Evolutionary conservation across 495 filamentous ascomycete genomes (phyloP).

Genomic region (Penicillium simplicissimum): DNA sequence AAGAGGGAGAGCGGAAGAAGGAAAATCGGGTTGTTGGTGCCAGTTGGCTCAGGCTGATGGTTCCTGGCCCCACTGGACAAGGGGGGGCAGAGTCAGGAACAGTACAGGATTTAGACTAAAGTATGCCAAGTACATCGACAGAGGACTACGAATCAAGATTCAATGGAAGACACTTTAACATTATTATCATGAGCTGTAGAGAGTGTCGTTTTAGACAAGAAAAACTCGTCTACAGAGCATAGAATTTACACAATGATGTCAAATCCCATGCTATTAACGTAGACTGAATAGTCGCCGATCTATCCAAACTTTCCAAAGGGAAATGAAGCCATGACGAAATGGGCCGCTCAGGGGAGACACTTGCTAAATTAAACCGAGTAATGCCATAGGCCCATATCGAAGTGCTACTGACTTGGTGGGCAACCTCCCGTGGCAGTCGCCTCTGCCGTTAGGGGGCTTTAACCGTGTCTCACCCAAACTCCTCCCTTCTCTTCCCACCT

Average conservation of each 20-base stretch:
- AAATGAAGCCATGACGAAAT: constrained; percentile 17
- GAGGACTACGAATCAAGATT: background rate
- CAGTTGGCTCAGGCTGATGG: background rate
- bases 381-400: too few species aligned
- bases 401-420: background rate
- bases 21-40: background rate
- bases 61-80: constrained; percentile 1
- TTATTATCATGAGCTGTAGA: background rate
- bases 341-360: constrained; percentile 7
- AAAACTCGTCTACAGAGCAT: background rate
- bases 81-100: background rate
- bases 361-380: too few species aligned
- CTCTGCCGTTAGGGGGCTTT: constrained; percentile 7
- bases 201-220: background rate
- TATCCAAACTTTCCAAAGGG: background rate
- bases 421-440: constrained; percentile 19
- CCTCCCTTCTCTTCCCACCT: constrained; percentile 4
- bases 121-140: background rate
- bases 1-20: background rate
- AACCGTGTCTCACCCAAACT: constrained; percentile 3
- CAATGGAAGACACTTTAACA: background rate
- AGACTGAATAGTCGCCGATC: background rate
- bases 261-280: background rate
- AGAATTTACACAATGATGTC: background rate
- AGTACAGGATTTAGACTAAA: background rate